These are phyloP conservation scores for Naganishia sp. DNA, from an alignment of 1,284 basidiomycete species.

Conservation along the genomic window DNA sequence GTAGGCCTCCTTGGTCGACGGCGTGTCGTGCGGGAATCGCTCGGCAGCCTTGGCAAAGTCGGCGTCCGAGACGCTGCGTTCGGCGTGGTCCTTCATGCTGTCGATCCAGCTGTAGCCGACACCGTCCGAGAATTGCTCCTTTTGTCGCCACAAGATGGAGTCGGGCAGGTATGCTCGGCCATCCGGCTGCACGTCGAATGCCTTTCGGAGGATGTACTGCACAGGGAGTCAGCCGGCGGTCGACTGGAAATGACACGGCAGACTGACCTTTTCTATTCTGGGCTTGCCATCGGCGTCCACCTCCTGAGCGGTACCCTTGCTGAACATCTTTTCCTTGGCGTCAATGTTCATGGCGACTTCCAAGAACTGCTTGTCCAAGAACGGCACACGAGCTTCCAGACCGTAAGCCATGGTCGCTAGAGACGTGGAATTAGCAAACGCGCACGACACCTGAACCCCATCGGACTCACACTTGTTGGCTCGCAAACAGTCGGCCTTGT, in stretches of 20 bases:
- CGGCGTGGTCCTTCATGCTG: slow-evolving; percentile 90
- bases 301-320: slow-evolving; percentile 74
- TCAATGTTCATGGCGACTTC: slow-evolving; percentile 92
- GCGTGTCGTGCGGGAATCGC: slow-evolving; percentile 79
- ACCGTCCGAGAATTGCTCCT: slow-evolving; percentile 99
- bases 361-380: slow-evolving; percentile 96
- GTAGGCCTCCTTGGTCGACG: slow-evolving; percentile 98
- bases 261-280: slow-evolving; percentile 84
- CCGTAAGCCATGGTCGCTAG: slow-evolving; percentile 95
- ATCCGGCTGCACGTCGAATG: slow-evolving; percentile 85
- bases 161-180: slow-evolving; percentile 87
- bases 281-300: slow-evolving; percentile 81
- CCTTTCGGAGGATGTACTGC: slow-evolving; percentile 94
- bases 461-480: slow-evolving; percentile 82
- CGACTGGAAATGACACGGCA: neutral
- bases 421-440: neutral
- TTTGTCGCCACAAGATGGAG: slow-evolving; percentile 97
- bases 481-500: slow-evolving; percentile 94
- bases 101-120: slow-evolving; percentile 99
- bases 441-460: neutral
- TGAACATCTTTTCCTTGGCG: slow-evolving; percentile 86
- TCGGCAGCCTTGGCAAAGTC: slow-evolving; percentile 72
- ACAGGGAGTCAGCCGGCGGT: neutral
- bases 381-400: slow-evolving; percentile 96
- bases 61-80: slow-evolving; percentile 73